phyloP scores from a whole-genome alignment of 2,329 filamentous ascomycete genomes.

The Westerdykella ornata region DNA sequence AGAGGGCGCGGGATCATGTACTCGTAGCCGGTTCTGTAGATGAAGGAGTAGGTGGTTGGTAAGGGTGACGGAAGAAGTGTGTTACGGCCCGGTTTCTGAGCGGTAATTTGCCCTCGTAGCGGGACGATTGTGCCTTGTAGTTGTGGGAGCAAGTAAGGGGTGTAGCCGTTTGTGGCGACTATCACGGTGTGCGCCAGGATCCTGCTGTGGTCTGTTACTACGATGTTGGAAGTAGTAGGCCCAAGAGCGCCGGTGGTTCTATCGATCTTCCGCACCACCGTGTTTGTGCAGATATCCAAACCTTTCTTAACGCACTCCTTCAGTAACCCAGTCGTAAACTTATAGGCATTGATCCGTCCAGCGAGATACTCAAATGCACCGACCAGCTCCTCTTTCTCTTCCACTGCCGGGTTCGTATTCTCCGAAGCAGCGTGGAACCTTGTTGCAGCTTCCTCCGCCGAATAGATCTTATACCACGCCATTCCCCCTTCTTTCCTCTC shows the following conservation, averaged over 20 bases:
- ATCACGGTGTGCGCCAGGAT: constrained; percentile 18
- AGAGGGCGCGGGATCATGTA: constrained; percentile 57
- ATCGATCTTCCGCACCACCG: constrained; percentile 19
- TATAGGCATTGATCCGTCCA: constrained; percentile 29
- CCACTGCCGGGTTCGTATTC: constrained; percentile 15
- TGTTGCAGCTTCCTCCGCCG: constrained; percentile 7
- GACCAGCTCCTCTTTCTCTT: constrained; percentile 14
- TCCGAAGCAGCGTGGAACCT: constrained; percentile 14
- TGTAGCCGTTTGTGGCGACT: constrained; percentile 35
- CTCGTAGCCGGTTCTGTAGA: constrained; percentile 56
- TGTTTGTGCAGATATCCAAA: constrained; percentile 25
- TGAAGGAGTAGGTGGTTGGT: constrained; percentile 54
- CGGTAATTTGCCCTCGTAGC: constrained; percentile 37
- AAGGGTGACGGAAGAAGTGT: constrained; percentile 38
- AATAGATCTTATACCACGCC: constrained; percentile 26
- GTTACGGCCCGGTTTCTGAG: constrained; percentile 32
- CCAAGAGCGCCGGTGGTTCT: background rate
- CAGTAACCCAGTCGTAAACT: constrained; percentile 24
- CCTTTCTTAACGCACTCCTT: constrained; percentile 21
- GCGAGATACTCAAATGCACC: constrained; percentile 31
- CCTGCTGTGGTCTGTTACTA: constrained; percentile 15
- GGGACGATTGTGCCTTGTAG: constrained; percentile 40
- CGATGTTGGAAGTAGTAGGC: background rate
- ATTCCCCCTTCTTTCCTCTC: constrained; percentile 20
- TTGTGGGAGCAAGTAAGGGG: constrained; percentile 24